These are phyloP conservation scores for Pseudocercospora fuligena DNA, from an alignment of 2,329 filamentous ascomycete genomes.

Conservation along the genomic window DNA sequence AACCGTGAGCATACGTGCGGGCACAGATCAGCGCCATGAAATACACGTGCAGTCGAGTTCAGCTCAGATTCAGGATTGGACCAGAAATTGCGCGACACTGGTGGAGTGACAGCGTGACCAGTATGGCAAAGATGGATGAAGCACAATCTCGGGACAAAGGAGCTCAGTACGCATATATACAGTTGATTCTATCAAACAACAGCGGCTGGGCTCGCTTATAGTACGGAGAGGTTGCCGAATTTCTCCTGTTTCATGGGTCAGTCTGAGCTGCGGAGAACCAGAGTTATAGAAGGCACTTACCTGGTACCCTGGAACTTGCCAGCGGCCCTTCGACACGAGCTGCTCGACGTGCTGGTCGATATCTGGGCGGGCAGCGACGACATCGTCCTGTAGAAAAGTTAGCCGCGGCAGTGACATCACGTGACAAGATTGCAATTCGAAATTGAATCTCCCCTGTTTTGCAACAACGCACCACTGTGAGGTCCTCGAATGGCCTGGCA, in stretches of 20 bases:
- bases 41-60: neutral
- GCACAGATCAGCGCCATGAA: neutral
- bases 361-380: slow-evolving; percentile 89
- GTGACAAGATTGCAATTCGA: slow-evolving; percentile 24
- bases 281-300: slow-evolving; percentile 58
- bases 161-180: slow-evolving; percentile 33
- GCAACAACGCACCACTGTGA: slow-evolving; percentile 83
- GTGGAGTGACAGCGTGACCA: neutral
- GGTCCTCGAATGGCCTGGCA: slow-evolving; percentile 91
- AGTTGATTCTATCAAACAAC: slow-evolving; percentile 32
- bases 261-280: neutral
- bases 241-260: slow-evolving; percentile 71
- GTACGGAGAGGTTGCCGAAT: slow-evolving; percentile 94
- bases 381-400: slow-evolving; percentile 73
- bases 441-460: neutral
- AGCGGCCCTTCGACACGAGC: slow-evolving; percentile 96
- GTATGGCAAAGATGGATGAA: neutral
- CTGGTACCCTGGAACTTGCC: slow-evolving; percentile 99
- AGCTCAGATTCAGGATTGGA: neutral
- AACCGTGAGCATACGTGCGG: neutral
- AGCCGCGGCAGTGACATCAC: slow-evolving; percentile 32
- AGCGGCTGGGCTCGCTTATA: slow-evolving; percentile 65
- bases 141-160: slow-evolving; percentile 16
- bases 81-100: neutral
- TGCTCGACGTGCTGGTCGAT: slow-evolving; percentile 96